Base-by-base conservation (phyloP, 2,329 filamentous ascomycete species). In the Verticillium isaacii region DNA sequence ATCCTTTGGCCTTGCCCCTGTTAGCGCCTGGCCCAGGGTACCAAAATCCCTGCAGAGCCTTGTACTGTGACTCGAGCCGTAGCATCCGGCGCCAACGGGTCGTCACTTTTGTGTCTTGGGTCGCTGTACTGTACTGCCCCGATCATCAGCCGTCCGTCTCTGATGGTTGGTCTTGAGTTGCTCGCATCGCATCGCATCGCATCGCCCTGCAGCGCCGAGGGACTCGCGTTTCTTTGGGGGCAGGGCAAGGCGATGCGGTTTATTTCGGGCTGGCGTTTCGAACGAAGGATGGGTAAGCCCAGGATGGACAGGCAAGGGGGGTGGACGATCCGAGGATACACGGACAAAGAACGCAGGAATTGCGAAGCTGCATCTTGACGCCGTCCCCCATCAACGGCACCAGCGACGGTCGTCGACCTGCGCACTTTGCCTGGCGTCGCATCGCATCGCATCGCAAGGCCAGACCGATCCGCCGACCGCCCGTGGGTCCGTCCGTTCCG, bases 121-220 rank as follows among this genome's bases (percentile, higher is more conserved):
- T 12, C 12, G 54, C 15, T 17, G 25, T 9, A 8, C 29, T 2
- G n/a, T 36, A 14, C 14, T 7, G 17, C 29, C 12, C n/a, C n/a
- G 19, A 25, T 19, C 25, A 19, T 4, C 50, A 29, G 50, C 32
- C n/a, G 12, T 57, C 32, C 29, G 12, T 19, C 56, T n/a, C 17
- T 17, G 56, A 15, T 17, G 29, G 29, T 29, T 29, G 29, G 29
- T 29, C 29, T 29, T 6, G 29, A 29, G 29, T 15, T 29, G 25
- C 56, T 34, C 56, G 36, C 23, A 29, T 45, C 32, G 37, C 36
- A 17, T 41, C 56, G 56, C 36, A 37, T 39, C 41, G 57, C 57
- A 29, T 58, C 57, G 32, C 57, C 39, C 57, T 58, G 56, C 57
- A 58, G 56, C 56, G 56, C 56, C 56, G 19, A 58, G 56, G 34